phyloP scores from a whole-genome alignment of 1,139 yeast species.

The Taiozyma onychis region DNA sequence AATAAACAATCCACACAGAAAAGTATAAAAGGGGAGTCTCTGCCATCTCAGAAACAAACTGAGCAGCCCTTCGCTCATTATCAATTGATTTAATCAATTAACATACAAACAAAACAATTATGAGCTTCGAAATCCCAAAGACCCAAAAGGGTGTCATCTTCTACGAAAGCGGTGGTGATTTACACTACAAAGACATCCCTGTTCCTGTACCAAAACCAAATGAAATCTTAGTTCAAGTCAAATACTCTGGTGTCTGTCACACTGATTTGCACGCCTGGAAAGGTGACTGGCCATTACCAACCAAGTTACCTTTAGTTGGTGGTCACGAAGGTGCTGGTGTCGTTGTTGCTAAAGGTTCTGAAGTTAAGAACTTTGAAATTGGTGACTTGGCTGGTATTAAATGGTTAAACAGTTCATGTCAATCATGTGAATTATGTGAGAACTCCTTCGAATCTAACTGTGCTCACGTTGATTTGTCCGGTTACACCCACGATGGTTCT shows the following conservation, averaged over 20 bases:
- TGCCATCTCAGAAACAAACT: too few relatives aligned
- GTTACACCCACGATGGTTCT: conserved; percentile 65
- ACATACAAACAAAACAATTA: background rate
- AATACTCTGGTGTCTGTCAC: conserved; percentile 67
- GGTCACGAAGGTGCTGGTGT: conserved; percentile 71
- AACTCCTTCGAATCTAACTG: conserved; percentile 52
- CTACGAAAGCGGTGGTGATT: conserved; percentile 62
- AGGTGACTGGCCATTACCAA: conserved; percentile 62
- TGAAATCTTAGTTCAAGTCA: conserved; percentile 54
- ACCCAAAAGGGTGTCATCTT: conserved; percentile 71
- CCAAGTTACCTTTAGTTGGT: conserved; percentile 61
- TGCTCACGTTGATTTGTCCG: conserved; percentile 55
- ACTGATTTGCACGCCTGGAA: conserved; percentile 69
- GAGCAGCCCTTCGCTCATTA: background rate
- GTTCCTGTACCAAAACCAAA: conserved; percentile 66
- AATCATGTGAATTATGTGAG: conserved; percentile 56
- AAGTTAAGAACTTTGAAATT: conserved; percentile 52
- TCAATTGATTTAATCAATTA: background rate
- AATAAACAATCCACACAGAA: background rate
- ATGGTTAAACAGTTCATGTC: conserved; percentile 63
- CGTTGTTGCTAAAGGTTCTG: conserved; percentile 53
- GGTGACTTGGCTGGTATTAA: conserved; percentile 63
- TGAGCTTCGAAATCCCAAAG: conserved; percentile 39
- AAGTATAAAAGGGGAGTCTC: background rate
- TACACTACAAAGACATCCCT: conserved; percentile 55